Base-by-base conservation (phyloP, 495 filamentous ascomycete species). In the Filosporella fistucella region DNA sequence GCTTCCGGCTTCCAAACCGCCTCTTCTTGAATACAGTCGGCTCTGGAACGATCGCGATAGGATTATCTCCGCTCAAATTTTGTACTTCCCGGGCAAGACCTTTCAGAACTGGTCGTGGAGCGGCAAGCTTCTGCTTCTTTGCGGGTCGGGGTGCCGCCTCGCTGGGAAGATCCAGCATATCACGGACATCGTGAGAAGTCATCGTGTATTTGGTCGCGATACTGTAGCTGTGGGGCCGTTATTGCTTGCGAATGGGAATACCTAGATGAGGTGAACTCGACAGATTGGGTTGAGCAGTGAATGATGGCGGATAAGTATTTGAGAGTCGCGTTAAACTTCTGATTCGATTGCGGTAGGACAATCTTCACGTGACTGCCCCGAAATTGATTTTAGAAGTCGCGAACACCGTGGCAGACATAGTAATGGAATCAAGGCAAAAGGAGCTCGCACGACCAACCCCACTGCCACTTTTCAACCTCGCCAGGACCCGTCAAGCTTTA, bases 111-210 rank as follows among this genome's bases (percentile, higher is more conserved):
- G 83, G 86, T 53, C 88, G 78, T 52, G 82, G 81, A 44, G 78
- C 79, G 6, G 73, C 70, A 0, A 78, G 76, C 61, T 89, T 91
- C 62, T 84, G 81, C 59, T 91, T 91, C 69, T 94, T 94, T 38
- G 76, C 65, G 10, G 85, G 81, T 13, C 77, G 74, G 20, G 66
- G 61, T 58, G 84, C 69, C 4, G 49, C 17, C 7, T 62, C 74
- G 46, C 69, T 75, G 42, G 87, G 82, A 60, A 94, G 71, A 64
- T 88, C 85, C 66, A 95, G 83, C 64, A 95, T 87, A 67, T 95
- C 89, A 67, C 86, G 88, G 47, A 93, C 81, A 76, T 95, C 89
- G 66, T 72, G 66, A 36, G 87, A 88, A 58, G 85, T 77, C 84
- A 88, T 91, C 57, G 47, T 70, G 63, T 17, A 11, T 44, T 21